Conservation (phyloP, 2,329 filamentous ascomycete species). For the Ophiostoma sp. region DNA sequence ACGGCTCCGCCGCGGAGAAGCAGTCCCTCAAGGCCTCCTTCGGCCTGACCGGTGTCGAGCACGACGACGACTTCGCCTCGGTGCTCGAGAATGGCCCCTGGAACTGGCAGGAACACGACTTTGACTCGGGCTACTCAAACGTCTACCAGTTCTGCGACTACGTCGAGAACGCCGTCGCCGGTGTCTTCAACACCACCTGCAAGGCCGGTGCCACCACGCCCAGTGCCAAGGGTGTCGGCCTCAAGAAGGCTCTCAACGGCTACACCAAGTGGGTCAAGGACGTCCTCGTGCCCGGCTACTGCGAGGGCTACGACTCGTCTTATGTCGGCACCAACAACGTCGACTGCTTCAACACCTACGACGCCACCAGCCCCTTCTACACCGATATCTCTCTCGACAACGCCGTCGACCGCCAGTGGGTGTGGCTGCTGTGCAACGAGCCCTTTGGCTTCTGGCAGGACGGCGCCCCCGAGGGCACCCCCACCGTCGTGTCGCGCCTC, state of each 20-base stretch:
- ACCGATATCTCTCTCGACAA: conserved; percentile 37
- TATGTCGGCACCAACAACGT: conserved; percentile 38
- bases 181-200: conserved; percentile 38
- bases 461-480: conserved; percentile 40
- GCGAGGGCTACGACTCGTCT: conserved; percentile 39
- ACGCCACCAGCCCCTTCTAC: conserved; percentile 40
- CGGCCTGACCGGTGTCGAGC: conserved; percentile 40
- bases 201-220: conserved; percentile 32
- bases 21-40: conserved; percentile 47
- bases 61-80: conserved; percentile 42
- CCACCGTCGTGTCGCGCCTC: conserved; percentile 40
- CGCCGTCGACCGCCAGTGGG: conserved; percentile 45
- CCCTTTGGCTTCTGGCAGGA: conserved; percentile 39
- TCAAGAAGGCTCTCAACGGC: conserved; percentile 45
- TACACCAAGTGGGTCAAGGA: conserved; percentile 46
- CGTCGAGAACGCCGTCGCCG: conserved; percentile 40
- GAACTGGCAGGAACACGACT: conserved; percentile 51
- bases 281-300: conserved; percentile 40
- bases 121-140: conserved; percentile 42
- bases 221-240: conserved; percentile 45
- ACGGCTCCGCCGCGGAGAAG: conserved; percentile 38
- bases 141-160: conserved; percentile 49
- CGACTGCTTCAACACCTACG: conserved; percentile 43
- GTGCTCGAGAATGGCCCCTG: conserved; percentile 52
- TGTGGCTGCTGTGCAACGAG: conserved; percentile 52